Percentiles rank a stretch among this genome's conserved stretches.
Evolutionary conservation across 768 basidiomycete species (phyloP).

Genomic region (Auriculariales sp.): DNA sequence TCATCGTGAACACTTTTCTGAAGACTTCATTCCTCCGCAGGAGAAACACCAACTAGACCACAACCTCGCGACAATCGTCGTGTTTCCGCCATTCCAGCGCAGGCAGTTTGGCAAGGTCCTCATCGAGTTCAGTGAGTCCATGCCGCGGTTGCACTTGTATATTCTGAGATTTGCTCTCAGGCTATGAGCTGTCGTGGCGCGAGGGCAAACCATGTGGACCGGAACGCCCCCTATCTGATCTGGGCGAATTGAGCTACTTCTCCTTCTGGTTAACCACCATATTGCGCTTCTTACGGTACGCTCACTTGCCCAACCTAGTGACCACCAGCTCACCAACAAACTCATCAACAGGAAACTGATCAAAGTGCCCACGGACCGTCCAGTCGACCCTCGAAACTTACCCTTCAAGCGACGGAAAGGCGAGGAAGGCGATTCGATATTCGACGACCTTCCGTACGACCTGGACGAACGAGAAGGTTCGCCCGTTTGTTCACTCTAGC

Average conservation of each 20-base stretch:
- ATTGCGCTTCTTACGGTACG: slow-evolving; percentile 68
- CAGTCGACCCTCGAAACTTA: not conserved
- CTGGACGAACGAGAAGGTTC: no score
- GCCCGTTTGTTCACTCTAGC: no score
- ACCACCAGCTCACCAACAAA: slow-evolving; percentile 1
- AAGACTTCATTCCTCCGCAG: slow-evolving; percentile 20
- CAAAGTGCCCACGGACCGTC: not conserved
- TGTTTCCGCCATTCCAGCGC: slow-evolving; percentile 83
- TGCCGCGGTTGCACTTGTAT: not conserved
- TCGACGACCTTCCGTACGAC: no score
- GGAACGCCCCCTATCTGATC: slow-evolving; percentile 86
- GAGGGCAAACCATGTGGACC: slow-evolving; percentile 77
- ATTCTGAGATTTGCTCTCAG: slow-evolving; percentile 23
- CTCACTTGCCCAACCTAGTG: slow-evolving; percentile 8
- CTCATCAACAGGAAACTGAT: not conserved
- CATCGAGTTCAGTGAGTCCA: slow-evolving; percentile 90
- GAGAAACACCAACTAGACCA: slow-evolving; percentile 96
- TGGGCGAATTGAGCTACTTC: slow-evolving; percentile 82
- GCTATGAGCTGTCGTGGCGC: slow-evolving; percentile 81
- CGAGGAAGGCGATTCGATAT: not conserved
- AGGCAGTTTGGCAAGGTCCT: slow-evolving; percentile 87
- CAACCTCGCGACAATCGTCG: slow-evolving; percentile 93
- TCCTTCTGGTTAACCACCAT: slow-evolving; percentile 77
- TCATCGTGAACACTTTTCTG: not conserved
- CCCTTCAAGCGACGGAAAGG: not conserved